Evolutionary conservation across 306 rosid species (phyloP).

Genomic region (Cyamopsis tetragonoloba): DNA sequence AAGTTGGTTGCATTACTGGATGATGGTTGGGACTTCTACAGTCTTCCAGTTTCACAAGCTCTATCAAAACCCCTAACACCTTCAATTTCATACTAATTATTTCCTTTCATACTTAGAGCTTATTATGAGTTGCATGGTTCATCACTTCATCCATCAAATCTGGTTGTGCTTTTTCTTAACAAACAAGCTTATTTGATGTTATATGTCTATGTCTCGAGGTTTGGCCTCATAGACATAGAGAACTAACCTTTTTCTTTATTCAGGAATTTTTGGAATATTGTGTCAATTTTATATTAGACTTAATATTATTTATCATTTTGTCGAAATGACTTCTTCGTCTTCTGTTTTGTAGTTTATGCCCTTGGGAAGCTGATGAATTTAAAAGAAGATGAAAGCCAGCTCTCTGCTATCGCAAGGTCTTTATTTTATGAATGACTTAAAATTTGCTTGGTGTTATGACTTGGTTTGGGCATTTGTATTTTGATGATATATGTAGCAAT

Average conservation of each 20-base stretch:
- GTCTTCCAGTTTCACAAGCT: slow-evolving; percentile 11
- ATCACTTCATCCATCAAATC: slow-evolving; percentile 6
- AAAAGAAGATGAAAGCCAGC: slow-evolving; percentile 86
- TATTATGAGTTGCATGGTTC: background rate
- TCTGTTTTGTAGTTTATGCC: slow-evolving; percentile 67
- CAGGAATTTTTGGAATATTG: background rate
- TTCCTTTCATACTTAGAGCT: background rate
- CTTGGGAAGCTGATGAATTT: slow-evolving; percentile 90
- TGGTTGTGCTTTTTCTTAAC: background rate
- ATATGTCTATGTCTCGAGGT: background rate
- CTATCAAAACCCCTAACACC: background rate
- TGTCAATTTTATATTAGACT: slow-evolving; percentile 7
- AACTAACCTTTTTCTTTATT: background rate
- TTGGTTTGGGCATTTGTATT: slow-evolving; percentile 16
- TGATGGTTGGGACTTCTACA: slow-evolving; percentile 1
- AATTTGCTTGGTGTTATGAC: slow-evolving; percentile 19
- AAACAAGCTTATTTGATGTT: background rate
- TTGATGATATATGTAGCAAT: background rate
- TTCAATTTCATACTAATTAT: background rate
- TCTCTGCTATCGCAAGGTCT: slow-evolving; percentile 95
- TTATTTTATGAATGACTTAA: slow-evolving; percentile 2
- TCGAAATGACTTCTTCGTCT: background rate
- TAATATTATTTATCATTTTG: slow-evolving; percentile 10
- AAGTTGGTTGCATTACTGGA: slow-evolving; percentile 4
- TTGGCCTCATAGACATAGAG: slow-evolving; percentile 17